Evolutionary conservation across 1,139 yeast species (phyloP), one percentile per base, ranked within the genome.

Genomic region (Kazachstania sp.): DNA sequence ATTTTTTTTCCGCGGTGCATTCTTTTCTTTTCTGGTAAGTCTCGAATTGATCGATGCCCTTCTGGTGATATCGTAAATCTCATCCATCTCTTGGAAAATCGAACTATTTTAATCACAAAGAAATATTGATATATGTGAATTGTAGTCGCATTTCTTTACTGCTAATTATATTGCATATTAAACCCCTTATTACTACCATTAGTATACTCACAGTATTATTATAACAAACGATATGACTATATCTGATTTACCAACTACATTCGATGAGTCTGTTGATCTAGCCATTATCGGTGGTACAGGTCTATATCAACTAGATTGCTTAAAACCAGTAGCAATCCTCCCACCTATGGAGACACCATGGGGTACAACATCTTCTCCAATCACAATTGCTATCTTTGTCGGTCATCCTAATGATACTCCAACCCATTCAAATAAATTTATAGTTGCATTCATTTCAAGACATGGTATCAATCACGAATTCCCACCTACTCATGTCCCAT

Each of bases 201-300:
- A n/a, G n/a, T n/a, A n/a, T n/a, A n/a, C n/a, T n/a, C n/a, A 15
- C 3, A n/a, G n/a, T n/a, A n/a, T n/a, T n/a, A 32, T 32, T 32
- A 15, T 13, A 15, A 6, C 18, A 20, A 16, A 7, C n/a, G n/a
- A n/a, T n/a, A 58, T 56, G 62, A 56, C 59, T 6, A 39, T 48
- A 20, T 39, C 54, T 23, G 54, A 55, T 18, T 49, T 69, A 26
- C 69, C 73, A 41, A 49, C 60, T n/a, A 54, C 57, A 28, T 75
- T 75, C 57, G 55, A 63, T 47, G 84, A 80, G 54, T 77, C 82
- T 36, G 86, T 92, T 26, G 75, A 79, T 39, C 74, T 92, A 43
- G 97, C 95, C 41, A 79, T 92, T 54, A 92, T 92, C 64, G 98
- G 98, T 37, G 98, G 98, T 40, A 92, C 98, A 3, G 99, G 99